A percentile compares a stretch with the other conserved stretches of the same genome.
Evolutionary conservation across 2,329 filamentous ascomycete genomes (phyloP).

Genomic region (Fusarium agapanthi): DNA sequence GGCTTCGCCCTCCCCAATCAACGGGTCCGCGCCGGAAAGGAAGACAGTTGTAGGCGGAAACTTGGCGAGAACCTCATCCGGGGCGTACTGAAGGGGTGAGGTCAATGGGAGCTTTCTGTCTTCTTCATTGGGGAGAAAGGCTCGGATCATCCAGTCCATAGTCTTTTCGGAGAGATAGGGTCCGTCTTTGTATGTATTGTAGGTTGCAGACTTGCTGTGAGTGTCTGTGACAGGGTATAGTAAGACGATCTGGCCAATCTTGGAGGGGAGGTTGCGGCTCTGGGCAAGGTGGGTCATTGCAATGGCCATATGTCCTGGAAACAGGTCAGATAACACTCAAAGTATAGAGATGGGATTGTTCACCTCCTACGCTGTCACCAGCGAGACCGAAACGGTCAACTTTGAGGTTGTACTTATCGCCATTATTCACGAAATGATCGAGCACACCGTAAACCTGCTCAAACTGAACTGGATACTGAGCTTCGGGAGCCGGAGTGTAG

Average conservation of each 20-base stretch:
- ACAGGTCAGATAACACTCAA: neutral
- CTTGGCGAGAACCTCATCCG: conserved; percentile 6
- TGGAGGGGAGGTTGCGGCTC: neutral
- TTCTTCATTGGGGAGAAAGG: neutral
- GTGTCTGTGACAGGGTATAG: conserved; percentile 28
- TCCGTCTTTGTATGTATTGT: conserved; percentile 15
- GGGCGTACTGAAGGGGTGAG: conserved; percentile 2
- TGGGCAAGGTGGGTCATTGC: conserved; percentile 17
- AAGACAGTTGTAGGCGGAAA: conserved; percentile 16
- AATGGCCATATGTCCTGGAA: conserved; percentile 22
- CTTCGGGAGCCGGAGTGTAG: conserved; percentile 21
- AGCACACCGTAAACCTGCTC: conserved; percentile 13
- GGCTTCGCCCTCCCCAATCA: conserved; percentile 13
- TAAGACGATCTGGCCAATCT: conserved; percentile 5
- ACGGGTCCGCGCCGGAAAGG: conserved; percentile 3
- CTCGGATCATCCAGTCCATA: conserved; percentile 29
- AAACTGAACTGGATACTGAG: conserved; percentile 24
- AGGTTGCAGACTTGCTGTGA: conserved; percentile 7
- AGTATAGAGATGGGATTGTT: accelerated
- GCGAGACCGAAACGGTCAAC: neutral
- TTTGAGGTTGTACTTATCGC: conserved; percentile 4
- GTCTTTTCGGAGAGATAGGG: conserved; percentile 26
- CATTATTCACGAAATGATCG: conserved; percentile 7
- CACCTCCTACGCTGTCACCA: conserved; percentile 26
- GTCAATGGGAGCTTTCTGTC: conserved; percentile 17